Evolutionary conservation across 257 asterid genomes (phyloP), one percentile per base, ranked within the genome.

Genomic region (Orobanche coerulescens): DNA sequence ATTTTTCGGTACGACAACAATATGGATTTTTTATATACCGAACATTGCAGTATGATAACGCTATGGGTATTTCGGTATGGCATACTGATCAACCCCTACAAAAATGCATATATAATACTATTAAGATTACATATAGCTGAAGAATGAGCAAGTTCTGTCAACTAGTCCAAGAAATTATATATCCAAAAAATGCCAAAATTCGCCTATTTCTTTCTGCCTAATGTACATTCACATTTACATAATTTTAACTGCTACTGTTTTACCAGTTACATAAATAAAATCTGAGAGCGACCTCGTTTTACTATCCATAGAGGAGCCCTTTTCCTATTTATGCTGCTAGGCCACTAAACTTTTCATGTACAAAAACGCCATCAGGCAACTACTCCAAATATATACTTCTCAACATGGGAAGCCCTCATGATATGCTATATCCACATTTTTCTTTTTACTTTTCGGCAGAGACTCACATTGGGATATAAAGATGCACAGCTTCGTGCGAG

Each of bases 281-380:
- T n/a, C 26, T 37, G 18, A 46, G 74, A 42, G 81, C 70, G 58
- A 2, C 71, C 75, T 51, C 72, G 31, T 37, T 69, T 61, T 55
- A 18, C 54, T 58, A 63, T 26, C 16, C 16, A 15, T 36, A 53
- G 62, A 71, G 67, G 58, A 63, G 68, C 69, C 50, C 65, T 54
- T 39, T 12, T 40, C 60, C 60, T 65, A 64, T 24, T 43, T 58
- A 58, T 52, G 66, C 54, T 14, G 40, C 64, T 25, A 60, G 18
- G n/a, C 71, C 69, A 57, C 78, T 66, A 71, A 33, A 47, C 72
- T 44, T 52, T 56, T 69, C 58, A 78, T 81, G 82, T 78, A 83
- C 85, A 71, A 20, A 18, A 60, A 50, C 55, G 65, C 42, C 47
- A 28, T 61, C 62, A 53, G 64, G 58, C 2, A 60, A 33, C 42